Evolutionary conservation across 495 filamentous ascomycete genomes (phyloP), one percentile per base, ranked within the genome.

Genomic region (Penicillium lagena): DNA sequence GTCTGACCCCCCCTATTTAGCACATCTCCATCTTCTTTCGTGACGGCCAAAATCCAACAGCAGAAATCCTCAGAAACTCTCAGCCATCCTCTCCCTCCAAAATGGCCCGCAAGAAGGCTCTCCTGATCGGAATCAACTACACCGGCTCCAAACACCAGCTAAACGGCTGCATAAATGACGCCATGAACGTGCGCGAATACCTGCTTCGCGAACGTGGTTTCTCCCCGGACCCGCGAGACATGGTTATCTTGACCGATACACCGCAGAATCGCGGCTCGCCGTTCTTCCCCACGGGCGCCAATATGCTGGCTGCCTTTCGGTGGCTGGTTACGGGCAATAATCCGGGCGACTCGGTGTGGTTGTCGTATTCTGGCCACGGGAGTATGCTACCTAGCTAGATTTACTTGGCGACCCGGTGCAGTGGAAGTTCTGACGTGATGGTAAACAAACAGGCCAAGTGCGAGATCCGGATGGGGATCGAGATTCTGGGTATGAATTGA

Each of bases 91-190:
- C 22, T 22, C 15, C 15, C 15, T 17, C 22, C 22, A 22, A 22
- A 22, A 58, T 60, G 53, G 49, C 64, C 35, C 72, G 72, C 43
- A 76, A 66, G 48, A 78, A 82, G 47, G 70, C 75, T 35, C 73
- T 82, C 30, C 56, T 82, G 12, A 81, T 82, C 39, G 78, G 78
- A 33, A 81, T 82, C 57, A 82, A 81, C 62, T 82, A 82, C 54
- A 64, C 59, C n/a, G 78, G 78, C 49, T 64, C 64, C 17, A 46
- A 66, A 0, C 67, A 79, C 38, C 58, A 66, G 39, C 63, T 82
- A 17, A 61, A 68, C 22, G 78, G 78, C 14, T 82, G 78, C 54
- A 72, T 79, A 54, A 73, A 78, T 43, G 78, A 82, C 49, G 66
- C 73, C 15, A 51, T 70, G 33, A 79, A 80, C 51, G 59, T 79